Evolutionary conservation across 2,329 filamentous ascomycete genomes (phyloP), one percentile per base, ranked within the genome.

Genomic region (Magnaporthiopsis poae): DNA sequence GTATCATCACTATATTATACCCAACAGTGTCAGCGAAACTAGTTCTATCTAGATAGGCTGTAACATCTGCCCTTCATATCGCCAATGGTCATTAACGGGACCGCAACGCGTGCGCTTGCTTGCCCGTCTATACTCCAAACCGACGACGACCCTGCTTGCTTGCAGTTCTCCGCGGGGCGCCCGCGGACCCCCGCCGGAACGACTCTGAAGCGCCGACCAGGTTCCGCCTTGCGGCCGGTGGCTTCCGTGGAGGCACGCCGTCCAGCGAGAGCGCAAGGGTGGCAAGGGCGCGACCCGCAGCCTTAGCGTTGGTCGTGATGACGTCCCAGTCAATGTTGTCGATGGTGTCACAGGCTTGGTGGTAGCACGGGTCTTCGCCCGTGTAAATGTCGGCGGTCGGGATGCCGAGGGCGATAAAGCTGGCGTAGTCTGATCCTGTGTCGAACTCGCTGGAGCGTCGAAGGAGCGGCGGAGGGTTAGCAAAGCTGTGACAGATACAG

Each of bases 361-460:
- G 70, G 73, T 83, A 75, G 36, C 71, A 73, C 3, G 69, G 65
- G 31, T 72, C 71, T 60, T 84, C 85, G 3, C 86, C 86, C 3
- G 86, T 88, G 71, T 85, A 85, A 27, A 88, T 77, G 11, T 85
- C 85, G 9, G 81, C 85, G 59, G 74, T 80, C n/a, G 78, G 83
- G 71, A 86, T 87, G 56, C 84, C 81, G 33, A 81, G 77, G 56
- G 82, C 77, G 46, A 84, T 77, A 77, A 88, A 88, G 1, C 83
- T 81, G 15, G 81, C 84, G 69, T 88, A 88, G 72, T 89, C 87
- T 11, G 80, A 69, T 63, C 86, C 81, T 3, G 83, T 84, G 52
- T 82, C 80, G 68, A 86, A 86, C 4, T 78, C 78, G n/a, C 81
- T 83, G n/a, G 25, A 4, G 59, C 5, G 3, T 5, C 5, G 7